Percentiles rank a stretch among this genome's conserved stretches.
Conservation (phyloP, 768 basidiomycete species). For the Boletus insuetus region DNA sequence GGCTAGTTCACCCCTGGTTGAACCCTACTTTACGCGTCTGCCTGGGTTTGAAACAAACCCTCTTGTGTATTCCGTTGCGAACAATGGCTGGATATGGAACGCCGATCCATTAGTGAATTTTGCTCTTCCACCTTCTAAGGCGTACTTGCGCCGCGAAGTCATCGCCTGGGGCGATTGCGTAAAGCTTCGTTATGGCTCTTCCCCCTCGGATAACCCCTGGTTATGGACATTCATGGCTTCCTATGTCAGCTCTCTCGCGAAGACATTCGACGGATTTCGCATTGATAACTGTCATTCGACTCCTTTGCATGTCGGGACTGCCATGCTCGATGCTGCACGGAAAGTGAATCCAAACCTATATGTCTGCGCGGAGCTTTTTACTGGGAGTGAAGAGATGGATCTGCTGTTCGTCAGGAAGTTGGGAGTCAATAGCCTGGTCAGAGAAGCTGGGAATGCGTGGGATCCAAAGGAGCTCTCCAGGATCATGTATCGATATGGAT, state of each 20-base stretch:
- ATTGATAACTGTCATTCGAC: conserved; percentile 99
- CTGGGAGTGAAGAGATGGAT: conserved; percentile 94
- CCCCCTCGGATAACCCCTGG: conserved; percentile 84
- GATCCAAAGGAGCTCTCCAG: conserved; percentile 90
- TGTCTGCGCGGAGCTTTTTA: conserved; percentile 95
- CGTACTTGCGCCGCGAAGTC: conserved; percentile 93
- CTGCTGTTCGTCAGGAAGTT: conserved; percentile 85
- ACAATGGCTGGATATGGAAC: conserved; percentile 99
- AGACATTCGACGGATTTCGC: conserved; percentile 90
- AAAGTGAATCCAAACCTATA: conserved; percentile 91
- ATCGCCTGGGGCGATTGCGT: conserved; percentile 99
- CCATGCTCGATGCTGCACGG: conserved; percentile 88
- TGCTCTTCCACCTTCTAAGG: conserved; percentile 87
- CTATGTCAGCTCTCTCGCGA: conserved; percentile 80
- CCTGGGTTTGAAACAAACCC: conserved; percentile 52
- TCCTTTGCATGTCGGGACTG: conserved; percentile 93
- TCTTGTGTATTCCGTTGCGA: conserved; percentile 75
- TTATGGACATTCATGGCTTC: conserved; percentile 88
- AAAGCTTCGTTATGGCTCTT: conserved; percentile 89
- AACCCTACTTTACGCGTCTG: conserved; percentile 90
- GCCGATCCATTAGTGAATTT: conserved; percentile 95
- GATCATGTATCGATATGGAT: conserved; percentile 83
- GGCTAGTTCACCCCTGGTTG: conserved; percentile 77
- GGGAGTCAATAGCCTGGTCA: conserved; percentile 89
- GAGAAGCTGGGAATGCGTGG: conserved; percentile 91